Evolutionary conservation across 257 asterid genomes (phyloP).

Genomic region (Verbascum thapsus): DNA sequence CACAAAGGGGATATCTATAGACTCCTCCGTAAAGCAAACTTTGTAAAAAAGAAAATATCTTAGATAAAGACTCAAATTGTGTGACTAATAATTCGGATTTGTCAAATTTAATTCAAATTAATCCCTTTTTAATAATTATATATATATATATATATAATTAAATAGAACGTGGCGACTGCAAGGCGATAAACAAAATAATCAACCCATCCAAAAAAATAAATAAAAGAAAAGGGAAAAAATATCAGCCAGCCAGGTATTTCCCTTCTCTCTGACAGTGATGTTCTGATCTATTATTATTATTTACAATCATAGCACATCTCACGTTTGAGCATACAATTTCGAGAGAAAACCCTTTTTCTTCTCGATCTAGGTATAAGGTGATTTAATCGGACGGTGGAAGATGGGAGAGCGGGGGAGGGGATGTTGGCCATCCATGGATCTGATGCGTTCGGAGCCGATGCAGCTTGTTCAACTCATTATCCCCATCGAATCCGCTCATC

Average conservation of each 20-base stretch:
- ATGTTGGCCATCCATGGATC: conserved; percentile 96
- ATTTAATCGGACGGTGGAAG: conserved; percentile 40
- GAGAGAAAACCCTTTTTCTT: background rate
- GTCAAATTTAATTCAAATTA: too few relatives aligned
- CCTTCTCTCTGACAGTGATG: conserved; percentile 37
- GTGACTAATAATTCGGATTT: too few relatives aligned
- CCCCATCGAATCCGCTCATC: conserved; percentile 92
- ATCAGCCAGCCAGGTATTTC: too few relatives aligned
- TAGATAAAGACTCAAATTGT: too few relatives aligned
- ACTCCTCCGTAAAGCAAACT: too few relatives aligned
- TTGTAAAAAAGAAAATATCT: too few relatives aligned
- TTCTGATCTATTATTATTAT: conserved; percentile 37
- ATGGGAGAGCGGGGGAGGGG: conserved; percentile 82
- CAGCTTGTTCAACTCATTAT: conserved; percentile 90
- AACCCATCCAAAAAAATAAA: too few relatives aligned
- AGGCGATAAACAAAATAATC: conserved; percentile 26
- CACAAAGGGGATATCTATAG: too few relatives aligned
- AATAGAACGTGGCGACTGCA: conserved; percentile 36
- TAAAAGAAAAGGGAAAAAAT: too few relatives aligned
- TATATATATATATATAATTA: too few relatives aligned
- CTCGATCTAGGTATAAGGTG: too few relatives aligned
- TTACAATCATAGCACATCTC: conserved; percentile 2
- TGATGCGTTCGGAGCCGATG: conserved; percentile 96
- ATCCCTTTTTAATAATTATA: too few relatives aligned
- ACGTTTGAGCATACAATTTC: background rate